phyloP scores from a whole-genome alignment of 2,329 filamentous ascomycete genomes.

The Ilyonectria mors-panacis region DNA sequence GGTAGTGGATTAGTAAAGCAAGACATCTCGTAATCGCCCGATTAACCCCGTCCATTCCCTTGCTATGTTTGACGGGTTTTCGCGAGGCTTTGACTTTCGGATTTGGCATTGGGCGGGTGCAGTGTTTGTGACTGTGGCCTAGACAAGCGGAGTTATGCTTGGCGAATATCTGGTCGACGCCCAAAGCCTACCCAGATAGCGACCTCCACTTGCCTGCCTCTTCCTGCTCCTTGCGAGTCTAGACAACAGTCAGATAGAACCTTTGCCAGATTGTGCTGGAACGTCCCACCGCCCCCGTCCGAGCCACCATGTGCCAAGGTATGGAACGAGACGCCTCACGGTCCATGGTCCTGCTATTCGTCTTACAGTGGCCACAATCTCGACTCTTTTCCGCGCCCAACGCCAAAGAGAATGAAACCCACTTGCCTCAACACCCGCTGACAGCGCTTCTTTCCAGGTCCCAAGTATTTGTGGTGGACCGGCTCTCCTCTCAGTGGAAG shows the following conservation, averaged over 20 bases:
- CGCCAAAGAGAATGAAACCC: background rate
- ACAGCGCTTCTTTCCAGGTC: background rate
- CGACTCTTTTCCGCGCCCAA: constrained; percentile 10
- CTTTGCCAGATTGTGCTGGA: background rate
- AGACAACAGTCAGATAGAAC: background rate
- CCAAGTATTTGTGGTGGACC: background rate
- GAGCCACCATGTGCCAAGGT: background rate
- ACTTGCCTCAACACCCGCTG: background rate
- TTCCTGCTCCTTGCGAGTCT: background rate
- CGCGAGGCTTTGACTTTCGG: background rate
- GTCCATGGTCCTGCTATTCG: background rate
- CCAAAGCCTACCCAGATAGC: background rate
- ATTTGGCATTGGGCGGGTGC: background rate
- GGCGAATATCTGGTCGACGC: constrained; percentile 4
- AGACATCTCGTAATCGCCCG: constrained; percentile 11
- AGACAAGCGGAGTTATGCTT: constrained; percentile 2
- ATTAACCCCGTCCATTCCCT: constrained; percentile 19
- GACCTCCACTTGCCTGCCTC: constrained; percentile 4
- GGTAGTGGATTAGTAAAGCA: constrained; percentile 33
- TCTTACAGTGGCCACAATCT: background rate
- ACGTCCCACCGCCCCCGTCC: background rate
- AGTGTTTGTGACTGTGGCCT: background rate
- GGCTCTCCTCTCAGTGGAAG: background rate
- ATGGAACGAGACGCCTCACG: background rate
- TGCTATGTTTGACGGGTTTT: background rate